Evolutionary conservation across 1,139 yeast genomes (phyloP).

Genomic region (Entelexis sorbosivorans): DNA sequence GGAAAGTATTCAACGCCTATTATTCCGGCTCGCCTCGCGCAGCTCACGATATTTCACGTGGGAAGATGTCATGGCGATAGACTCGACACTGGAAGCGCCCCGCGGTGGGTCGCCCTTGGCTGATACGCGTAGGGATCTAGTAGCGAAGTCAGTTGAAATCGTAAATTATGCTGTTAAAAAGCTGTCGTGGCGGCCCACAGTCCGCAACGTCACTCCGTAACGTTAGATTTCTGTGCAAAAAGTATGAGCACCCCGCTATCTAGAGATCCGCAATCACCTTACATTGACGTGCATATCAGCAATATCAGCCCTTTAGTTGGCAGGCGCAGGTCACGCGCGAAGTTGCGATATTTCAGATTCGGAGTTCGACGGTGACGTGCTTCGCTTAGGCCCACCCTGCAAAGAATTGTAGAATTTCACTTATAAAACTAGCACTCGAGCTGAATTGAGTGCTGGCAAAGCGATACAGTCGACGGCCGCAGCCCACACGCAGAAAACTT

Average conservation of each 20-base stretch:
- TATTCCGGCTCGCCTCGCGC: too few species aligned
- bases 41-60: slow-evolving; percentile 1
- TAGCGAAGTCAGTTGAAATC: too few species aligned
- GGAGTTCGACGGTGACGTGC: slow-evolving; percentile 2
- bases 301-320: not conserved
- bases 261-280: not conserved
- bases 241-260: too few species aligned
- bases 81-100: too few species aligned
- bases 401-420: not conserved
- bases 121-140: too few species aligned
- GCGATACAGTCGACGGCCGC: too few species aligned
- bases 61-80: not conserved
- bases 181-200: too few species aligned
- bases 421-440: not conserved
- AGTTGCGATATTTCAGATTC: not conserved
- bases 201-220: too few species aligned
- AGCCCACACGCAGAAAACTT: not conserved
- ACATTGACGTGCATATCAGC: not conserved
- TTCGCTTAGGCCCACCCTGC: not conserved
- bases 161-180: too few species aligned
- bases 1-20: not conserved
- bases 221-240: too few species aligned
- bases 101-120: too few species aligned
- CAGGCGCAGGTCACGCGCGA: not conserved
- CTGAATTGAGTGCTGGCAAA: not conserved